A percentile compares a stretch with the other conserved stretches of the same genome.
These are phyloP conservation scores for Cordyceps fumosorosea DNA, from an alignment of 2,329 filamentous ascomycete genomes.

Conservation along the genomic window DNA sequence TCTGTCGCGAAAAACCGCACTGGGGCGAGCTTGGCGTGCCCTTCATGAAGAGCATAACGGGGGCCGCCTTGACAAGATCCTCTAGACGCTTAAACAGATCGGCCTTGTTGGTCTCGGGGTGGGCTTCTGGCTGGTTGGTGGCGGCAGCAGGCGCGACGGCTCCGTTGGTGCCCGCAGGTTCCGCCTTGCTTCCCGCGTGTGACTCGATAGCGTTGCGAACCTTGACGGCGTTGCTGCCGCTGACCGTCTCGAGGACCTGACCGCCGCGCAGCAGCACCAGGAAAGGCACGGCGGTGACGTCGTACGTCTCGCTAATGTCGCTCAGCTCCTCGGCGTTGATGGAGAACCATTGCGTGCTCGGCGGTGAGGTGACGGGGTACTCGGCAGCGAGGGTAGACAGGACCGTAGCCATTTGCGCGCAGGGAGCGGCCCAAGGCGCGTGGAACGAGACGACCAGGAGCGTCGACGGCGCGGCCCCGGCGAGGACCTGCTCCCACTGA, in stretches of 20 bases:
- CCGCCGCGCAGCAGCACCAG: conserved; percentile 75
- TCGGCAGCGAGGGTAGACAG: conserved; percentile 79
- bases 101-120: conserved; percentile 63
- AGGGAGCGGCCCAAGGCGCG: conserved; percentile 93
- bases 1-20: conserved; percentile 87
- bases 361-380: conserved; percentile 64
- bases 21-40: conserved; percentile 83
- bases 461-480: conserved; percentile 58
- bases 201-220: conserved; percentile 81
- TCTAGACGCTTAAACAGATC: conserved; percentile 74
- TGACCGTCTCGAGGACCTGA: conserved; percentile 74
- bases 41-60: conserved; percentile 99
- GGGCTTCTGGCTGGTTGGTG: conserved; percentile 38
- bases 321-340: conserved; percentile 93
- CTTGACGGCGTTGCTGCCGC: conserved; percentile 81
- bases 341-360: conserved; percentile 72
- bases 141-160: conserved; percentile 31
- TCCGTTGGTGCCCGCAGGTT: conserved; percentile 28
- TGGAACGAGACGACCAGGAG: conserved; percentile 90
- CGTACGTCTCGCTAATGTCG: conserved; percentile 85
- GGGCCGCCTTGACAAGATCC: conserved; percentile 87
- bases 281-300: conserved; percentile 91
- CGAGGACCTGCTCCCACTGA: conserved; percentile 65
- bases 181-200: conserved; percentile 51
- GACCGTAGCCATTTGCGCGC: conserved; percentile 86